Percentiles rank a stretch among this genome's conserved stretches.
Conservation (phyloP, 1,139 yeast genomes). For the Saccharomycopsis hybrid region DNA sequence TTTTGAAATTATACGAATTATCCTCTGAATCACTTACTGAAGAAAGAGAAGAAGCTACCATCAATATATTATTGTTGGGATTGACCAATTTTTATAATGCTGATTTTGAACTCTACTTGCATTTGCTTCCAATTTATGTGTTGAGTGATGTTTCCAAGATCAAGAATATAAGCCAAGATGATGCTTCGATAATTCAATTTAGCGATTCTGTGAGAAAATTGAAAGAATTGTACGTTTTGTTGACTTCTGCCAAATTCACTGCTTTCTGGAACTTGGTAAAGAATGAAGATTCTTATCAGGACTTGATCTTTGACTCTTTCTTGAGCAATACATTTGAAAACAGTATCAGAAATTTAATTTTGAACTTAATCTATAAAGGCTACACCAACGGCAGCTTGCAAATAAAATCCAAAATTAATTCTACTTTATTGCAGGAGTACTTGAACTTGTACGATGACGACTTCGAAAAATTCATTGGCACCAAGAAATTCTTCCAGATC, state of each 20-base stretch:
- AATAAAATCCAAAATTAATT: constrained; percentile 14
- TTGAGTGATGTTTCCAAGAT: constrained; percentile 22
- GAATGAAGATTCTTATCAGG: constrained; percentile 18
- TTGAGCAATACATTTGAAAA: constrained; percentile 13
- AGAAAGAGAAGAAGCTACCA: constrained; percentile 34
- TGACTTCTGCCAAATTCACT: constrained; percentile 17
- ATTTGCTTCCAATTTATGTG: constrained; percentile 38
- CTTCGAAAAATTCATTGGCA: constrained; percentile 10
- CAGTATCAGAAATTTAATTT: constrained; percentile 13
- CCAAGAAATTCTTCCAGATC: constrained; percentile 13
- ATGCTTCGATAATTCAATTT: constrained; percentile 9
- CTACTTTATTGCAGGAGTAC: constrained; percentile 14
- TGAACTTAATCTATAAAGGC: constrained; percentile 17
- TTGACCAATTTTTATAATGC: constrained; percentile 35
- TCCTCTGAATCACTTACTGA: constrained; percentile 30
- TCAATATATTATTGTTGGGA: constrained; percentile 36
- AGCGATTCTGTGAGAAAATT: constrained; percentile 15
- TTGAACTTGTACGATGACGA: constrained; percentile 20
- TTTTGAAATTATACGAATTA: constrained; percentile 36
- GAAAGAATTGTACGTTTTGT: constrained; percentile 14
- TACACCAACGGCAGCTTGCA: constrained; percentile 16
- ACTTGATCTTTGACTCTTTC: constrained; percentile 17
- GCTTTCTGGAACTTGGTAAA: constrained; percentile 18
- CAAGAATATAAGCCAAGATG: constrained; percentile 1
- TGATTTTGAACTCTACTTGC: constrained; percentile 39